Conservation (phyloP, 1,139 yeast genomes). For the Protomyces inouyei region DNA sequence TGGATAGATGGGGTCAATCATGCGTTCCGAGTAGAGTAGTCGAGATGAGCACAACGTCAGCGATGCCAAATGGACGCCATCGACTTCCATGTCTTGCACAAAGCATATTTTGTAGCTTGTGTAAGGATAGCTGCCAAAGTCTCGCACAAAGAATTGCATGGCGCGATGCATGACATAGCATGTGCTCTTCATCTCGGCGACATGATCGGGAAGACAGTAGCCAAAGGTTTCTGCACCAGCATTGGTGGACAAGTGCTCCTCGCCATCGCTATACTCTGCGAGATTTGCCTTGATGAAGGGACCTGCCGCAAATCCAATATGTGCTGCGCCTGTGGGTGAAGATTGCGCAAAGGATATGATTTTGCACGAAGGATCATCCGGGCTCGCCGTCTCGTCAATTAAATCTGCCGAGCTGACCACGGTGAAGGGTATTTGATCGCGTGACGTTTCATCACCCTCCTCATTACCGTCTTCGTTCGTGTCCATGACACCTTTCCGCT, state of each 20-base stretch:
- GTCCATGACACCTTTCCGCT: background rate
- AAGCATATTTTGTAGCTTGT: constrained; percentile 74
- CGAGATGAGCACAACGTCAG: constrained; percentile 61
- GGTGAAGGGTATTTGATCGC: constrained; percentile 47
- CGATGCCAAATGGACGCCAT: constrained; percentile 64
- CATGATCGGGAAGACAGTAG: constrained; percentile 55
- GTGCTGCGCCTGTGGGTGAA: constrained; percentile 89
- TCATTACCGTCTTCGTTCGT: background rate
- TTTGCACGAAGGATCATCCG: constrained; percentile 65
- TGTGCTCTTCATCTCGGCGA: constrained; percentile 62
- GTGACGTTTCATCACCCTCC: constrained; percentile 37
- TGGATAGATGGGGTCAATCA: constrained; percentile 72
- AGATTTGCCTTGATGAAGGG: constrained; percentile 63
- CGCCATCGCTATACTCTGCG: constrained; percentile 43
- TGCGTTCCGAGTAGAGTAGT: constrained; percentile 66
- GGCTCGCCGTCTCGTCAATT: constrained; percentile 44
- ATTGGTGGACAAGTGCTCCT: constrained; percentile 43
- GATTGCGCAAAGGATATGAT: constrained; percentile 72
- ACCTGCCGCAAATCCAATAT: constrained; percentile 94
- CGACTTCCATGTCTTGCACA: constrained; percentile 54
- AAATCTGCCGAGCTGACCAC: constrained; percentile 71
- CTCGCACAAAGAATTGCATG: constrained; percentile 75
- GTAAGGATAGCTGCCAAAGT: constrained; percentile 90
- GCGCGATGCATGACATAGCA: constrained; percentile 73
- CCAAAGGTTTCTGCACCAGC: constrained; percentile 47